A percentile compares a stretch with the other conserved stretches of the same genome.
phyloP scores from a whole-genome alignment of 2,329 filamentous ascomycete genomes.

The Cadophora luteo-olivacea region DNA sequence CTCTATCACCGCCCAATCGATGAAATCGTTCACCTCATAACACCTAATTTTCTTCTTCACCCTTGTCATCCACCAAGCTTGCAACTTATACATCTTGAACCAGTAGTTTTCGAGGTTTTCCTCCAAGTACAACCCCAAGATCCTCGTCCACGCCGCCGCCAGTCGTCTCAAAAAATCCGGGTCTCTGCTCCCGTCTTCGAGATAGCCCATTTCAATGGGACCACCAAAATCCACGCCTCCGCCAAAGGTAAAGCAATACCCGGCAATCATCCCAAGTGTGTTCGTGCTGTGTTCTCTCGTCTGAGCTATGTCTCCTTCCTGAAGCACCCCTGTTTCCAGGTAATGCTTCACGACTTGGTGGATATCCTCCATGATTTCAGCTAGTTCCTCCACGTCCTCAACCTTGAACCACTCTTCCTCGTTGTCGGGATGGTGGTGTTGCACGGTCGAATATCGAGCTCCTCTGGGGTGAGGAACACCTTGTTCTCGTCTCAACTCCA shows the following conservation, averaged over 20 bases:
- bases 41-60: neutral
- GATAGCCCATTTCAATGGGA: neutral
- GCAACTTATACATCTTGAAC: neutral
- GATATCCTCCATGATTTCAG: neutral
- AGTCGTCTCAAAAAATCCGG: constrained; percentile 2
- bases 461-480: neutral
- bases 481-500: neutral
- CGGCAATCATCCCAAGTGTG: neutral
- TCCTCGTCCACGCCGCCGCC: neutral
- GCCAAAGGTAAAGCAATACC: neutral
- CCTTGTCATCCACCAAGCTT: neutral
- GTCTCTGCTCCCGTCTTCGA: constrained; percentile 5
- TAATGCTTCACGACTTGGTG: neutral
- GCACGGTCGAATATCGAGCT: neutral
- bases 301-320: neutral
- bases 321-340: too few species aligned
- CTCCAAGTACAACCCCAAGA: neutral
- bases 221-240: neutral
- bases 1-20: neutral
- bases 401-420: neutral
- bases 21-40: neutral
- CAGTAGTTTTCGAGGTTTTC: neutral
- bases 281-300: neutral
- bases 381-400: neutral
- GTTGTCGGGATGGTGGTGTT: neutral